Evolutionary conservation across 2,329 filamentous ascomycete genomes (phyloP).

Genomic region (Teratosphaeria epicoccoides): DNA sequence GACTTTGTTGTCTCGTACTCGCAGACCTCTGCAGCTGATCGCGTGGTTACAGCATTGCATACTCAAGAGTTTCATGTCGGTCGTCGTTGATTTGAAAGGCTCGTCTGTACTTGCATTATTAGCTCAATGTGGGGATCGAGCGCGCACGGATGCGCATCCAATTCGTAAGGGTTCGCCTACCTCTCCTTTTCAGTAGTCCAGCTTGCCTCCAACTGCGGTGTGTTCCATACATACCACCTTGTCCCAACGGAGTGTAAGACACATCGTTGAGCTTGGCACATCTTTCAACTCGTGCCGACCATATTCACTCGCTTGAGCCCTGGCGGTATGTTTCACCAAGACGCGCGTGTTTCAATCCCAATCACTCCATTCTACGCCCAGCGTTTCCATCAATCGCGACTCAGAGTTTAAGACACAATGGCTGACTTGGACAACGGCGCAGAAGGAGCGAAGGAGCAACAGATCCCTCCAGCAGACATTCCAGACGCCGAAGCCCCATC

Average conservation of each 20-base stretch:
- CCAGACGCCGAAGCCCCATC: background rate
- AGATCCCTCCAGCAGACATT: background rate
- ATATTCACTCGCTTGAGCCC: background rate
- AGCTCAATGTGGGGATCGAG: background rate
- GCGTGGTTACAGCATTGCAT: too few relatives aligned
- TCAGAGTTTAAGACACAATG: background rate
- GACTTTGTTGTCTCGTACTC: too few relatives aligned
- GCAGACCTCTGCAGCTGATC: too few relatives aligned
- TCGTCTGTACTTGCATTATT: background rate
- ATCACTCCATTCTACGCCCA: background rate
- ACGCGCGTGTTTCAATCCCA: background rate
- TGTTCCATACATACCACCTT: background rate
- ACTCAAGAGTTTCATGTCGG: background rate
- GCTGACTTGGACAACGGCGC: slow-evolving; percentile 1
- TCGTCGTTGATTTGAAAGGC: background rate
- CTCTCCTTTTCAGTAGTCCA: background rate
- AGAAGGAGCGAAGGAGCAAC: background rate
- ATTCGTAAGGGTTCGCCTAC: background rate
- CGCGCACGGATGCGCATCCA: background rate
- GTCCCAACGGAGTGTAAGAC: background rate
- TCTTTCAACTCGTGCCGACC: background rate
- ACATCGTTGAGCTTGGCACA: background rate
- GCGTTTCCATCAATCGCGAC: background rate
- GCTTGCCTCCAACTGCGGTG: background rate
- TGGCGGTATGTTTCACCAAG: background rate